A percentile compares a stretch with the other conserved stretches of the same genome.
Evolutionary conservation across 306 rosid genomes (phyloP).

Genomic region (Styphnolobium japonicum): DNA sequence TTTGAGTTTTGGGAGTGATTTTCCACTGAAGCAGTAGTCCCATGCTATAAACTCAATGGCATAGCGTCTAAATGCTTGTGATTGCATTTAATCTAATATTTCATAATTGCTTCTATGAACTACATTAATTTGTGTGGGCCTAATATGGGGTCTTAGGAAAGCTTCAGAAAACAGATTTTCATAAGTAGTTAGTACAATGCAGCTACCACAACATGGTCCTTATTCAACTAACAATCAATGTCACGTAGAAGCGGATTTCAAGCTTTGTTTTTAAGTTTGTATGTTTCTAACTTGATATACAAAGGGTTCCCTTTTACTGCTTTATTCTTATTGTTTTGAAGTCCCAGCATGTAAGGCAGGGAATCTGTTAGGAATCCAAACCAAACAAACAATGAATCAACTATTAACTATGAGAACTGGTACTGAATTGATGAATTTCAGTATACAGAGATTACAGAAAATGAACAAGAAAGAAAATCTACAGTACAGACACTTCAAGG

Average conservation of each 20-base stretch:
- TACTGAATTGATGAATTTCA: too few species aligned
- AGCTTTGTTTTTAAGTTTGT: background rate
- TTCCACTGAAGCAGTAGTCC: background rate
- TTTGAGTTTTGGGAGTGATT: background rate
- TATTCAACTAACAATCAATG: background rate
- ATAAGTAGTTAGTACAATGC: background rate
- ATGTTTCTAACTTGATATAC: background rate
- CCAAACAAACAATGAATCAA: too few species aligned
- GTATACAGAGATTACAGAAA: too few species aligned
- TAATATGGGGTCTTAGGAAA: background rate
- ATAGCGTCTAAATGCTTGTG: background rate
- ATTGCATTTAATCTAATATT: conserved; percentile 1
- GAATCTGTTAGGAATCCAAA: too few species aligned
- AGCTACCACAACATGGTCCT: background rate
- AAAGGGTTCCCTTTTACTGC: background rate
- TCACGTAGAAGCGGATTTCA: background rate
- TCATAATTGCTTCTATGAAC: background rate
- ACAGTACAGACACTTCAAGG: too few species aligned
- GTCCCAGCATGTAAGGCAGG: background rate
- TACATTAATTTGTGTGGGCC: background rate
- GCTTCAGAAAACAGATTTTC: background rate
- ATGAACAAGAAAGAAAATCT: too few species aligned
- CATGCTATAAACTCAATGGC: background rate
- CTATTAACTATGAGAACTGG: too few species aligned
- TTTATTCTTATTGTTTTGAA: background rate